Evolutionary conservation across 768 basidiomycete species (phyloP), one percentile per base, ranked within the genome.

Genomic region (Crassisporium funariophilum): DNA sequence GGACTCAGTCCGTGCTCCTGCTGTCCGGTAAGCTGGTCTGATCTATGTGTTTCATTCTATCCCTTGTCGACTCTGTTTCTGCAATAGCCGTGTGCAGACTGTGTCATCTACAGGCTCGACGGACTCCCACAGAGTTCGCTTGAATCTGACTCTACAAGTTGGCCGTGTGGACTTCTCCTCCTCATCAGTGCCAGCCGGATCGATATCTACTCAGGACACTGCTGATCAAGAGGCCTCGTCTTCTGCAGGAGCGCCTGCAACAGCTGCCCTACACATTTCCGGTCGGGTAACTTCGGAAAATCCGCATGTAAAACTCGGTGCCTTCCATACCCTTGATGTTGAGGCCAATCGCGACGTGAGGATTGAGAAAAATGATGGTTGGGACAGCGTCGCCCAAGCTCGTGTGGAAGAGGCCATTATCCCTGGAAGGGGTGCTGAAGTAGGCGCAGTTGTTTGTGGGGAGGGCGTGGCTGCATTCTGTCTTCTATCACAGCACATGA

Each of bases 391-490:
- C 41, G 88, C 94, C 1, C 64, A 87, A 11, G 77, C 82, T 21
- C 76, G 95, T 15, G 81, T 99, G 0, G 76, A 89, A 41, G 97
- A 98, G 52, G 81, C 93, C 16, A 94, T 91, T 44, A 73, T 90
- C 29, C 93, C 93, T n/a, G 97, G 95, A 19, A 75, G 88, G 55
- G 95, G 97, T 0, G 97, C 97, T 4, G 97, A 99, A 59, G 87
- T 99, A 4, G 97, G 91, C 11, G 97, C 97, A 0, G 78, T 99
- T 17, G 91, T 99, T 4, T 92, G 91, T 54, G 95, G 97, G 24
- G 97, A 99, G 74, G 97, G 97, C 15, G 85, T 82, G 2, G 97
- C 97, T 1, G 86, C 91, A 8, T 89, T 99, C 64, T 98, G 97
- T 66, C 69, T 99, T 22, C 75, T 99, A 11, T 98, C 95, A 1